Conservation (phyloP, 345 rosid species). For the Mallotus nudiflorus region DNA sequence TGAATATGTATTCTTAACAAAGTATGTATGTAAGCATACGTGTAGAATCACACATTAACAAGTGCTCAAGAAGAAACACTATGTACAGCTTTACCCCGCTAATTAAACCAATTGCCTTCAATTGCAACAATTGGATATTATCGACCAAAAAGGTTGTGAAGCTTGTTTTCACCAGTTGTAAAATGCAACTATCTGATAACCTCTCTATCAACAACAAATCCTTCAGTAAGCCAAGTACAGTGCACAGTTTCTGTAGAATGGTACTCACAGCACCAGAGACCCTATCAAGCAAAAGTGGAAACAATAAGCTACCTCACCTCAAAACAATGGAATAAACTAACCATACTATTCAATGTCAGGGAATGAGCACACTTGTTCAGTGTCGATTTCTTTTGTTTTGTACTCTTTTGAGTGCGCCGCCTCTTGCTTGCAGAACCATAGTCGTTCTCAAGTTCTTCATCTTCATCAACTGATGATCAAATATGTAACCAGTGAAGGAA, state of each 20-base stretch:
- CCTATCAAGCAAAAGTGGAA: slow-evolving; percentile 50
- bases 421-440: slow-evolving; percentile 81
- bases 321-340: slow-evolving; percentile 3
- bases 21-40: neutral
- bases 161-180: slow-evolving; percentile 88
- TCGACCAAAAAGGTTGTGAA: slow-evolving; percentile 90
- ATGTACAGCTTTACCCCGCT: slow-evolving; percentile 62
- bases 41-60: slow-evolving; percentile 5
- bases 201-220: slow-evolving; percentile 86
- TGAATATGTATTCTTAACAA: neutral
- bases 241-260: slow-evolving; percentile 86
- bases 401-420: slow-evolving; percentile 60
- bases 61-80: slow-evolving; percentile 14
- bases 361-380: slow-evolving; percentile 65
- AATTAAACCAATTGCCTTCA: slow-evolving; percentile 82
- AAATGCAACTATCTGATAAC: slow-evolving; percentile 94
- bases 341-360: slow-evolving; percentile 14
- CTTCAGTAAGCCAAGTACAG: slow-evolving; percentile 85
- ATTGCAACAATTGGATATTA: slow-evolving; percentile 92
- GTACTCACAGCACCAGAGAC: slow-evolving; percentile 78
- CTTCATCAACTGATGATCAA: slow-evolving; percentile 64
- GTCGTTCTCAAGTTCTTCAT: slow-evolving; percentile 76
- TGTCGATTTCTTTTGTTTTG: slow-evolving; percentile 73
- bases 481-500: neutral
- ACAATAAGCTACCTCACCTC: slow-evolving; percentile 20